A percentile compares a stretch with the other conserved stretches of the same genome.
These are phyloP conservation scores for Ophiostoma himal-ulmi DNA, from an alignment of 2,329 filamentous ascomycete species.

Conservation along the genomic window DNA sequence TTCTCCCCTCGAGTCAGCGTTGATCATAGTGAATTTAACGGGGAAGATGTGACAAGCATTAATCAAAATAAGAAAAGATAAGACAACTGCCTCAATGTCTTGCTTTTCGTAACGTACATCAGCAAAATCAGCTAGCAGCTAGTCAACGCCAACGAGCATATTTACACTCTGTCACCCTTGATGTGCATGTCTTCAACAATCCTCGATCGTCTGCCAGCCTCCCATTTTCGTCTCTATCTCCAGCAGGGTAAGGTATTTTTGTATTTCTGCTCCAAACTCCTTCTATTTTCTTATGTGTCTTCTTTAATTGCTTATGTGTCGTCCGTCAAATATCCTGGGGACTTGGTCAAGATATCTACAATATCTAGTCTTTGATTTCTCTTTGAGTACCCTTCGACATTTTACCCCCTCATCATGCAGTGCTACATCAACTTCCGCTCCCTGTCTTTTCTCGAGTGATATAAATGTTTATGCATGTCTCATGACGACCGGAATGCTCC, in stretches of 20 bases:
- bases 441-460: slow-evolving; percentile 1
- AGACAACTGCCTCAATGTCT: not conserved
- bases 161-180: not conserved
- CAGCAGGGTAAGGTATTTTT: not conserved
- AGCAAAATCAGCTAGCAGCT: not conserved
- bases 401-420: slow-evolving; percentile 11
- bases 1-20: too few species aligned
- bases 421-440: slow-evolving; percentile 14
- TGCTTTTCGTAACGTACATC: not conserved
- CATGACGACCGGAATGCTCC: not conserved
- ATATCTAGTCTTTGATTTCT: not conserved
- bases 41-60: not conserved
- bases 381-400: not conserved
- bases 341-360: too few species aligned
- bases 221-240: not conserved
- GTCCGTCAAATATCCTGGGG: too few species aligned
- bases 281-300: not conserved
- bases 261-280: not conserved
- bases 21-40: not conserved
- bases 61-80: not conserved
- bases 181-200: not conserved
- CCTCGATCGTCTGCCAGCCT: not conserved
- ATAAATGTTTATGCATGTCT: not conserved
- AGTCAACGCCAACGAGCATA: not conserved
- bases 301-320: too few species aligned